phyloP scores from a whole-genome alignment of 805 yeast species.

The Ogataea pini region DNA sequence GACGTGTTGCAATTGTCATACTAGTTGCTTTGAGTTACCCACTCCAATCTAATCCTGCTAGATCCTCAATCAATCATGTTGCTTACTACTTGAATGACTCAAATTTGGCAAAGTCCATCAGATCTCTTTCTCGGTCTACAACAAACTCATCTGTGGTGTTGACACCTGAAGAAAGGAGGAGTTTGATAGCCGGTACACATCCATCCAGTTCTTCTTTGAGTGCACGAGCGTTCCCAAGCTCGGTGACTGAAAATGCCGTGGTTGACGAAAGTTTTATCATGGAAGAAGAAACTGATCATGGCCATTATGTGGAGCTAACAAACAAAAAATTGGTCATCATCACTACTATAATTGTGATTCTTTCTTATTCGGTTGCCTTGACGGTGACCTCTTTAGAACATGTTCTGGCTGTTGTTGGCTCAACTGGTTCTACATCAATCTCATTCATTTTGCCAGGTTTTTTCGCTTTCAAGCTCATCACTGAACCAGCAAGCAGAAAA shows the following conservation, averaged over 20 bases:
- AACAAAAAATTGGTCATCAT: slow-evolving; percentile 37
- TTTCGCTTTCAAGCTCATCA: slow-evolving; percentile 74
- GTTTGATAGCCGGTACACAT: slow-evolving; percentile 8
- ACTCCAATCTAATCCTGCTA: slow-evolving; percentile 85
- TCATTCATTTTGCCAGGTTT: slow-evolving; percentile 89
- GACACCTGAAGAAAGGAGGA: slow-evolving; percentile 20
- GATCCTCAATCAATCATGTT: slow-evolving; percentile 78
- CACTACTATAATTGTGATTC: slow-evolving; percentile 46
- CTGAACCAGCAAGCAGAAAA: slow-evolving; percentile 26
- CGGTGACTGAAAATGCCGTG: slow-evolving; percentile 12
- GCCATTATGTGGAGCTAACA: slow-evolving; percentile 25
- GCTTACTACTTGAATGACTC: slow-evolving; percentile 46
- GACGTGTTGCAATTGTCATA: slow-evolving; percentile 76
- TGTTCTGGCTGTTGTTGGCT: slow-evolving; percentile 85
- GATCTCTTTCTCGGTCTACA: slow-evolving; percentile 25
- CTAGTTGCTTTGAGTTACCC: slow-evolving; percentile 86
- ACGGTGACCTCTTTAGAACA: slow-evolving; percentile 73
- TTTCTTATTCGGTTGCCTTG: slow-evolving; percentile 65
- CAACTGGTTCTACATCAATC: slow-evolving; percentile 90
- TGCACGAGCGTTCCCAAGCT: background rate
- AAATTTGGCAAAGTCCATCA: slow-evolving; percentile 24
- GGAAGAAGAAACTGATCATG: slow-evolving; percentile 23
- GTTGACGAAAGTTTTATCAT: slow-evolving; percentile 19
- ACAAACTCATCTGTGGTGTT: slow-evolving; percentile 16
- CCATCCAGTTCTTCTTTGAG: slow-evolving; percentile 4